Evolutionary conservation across 1,139 yeast genomes (phyloP).

Genomic region (Candida sanyaensis): DNA sequence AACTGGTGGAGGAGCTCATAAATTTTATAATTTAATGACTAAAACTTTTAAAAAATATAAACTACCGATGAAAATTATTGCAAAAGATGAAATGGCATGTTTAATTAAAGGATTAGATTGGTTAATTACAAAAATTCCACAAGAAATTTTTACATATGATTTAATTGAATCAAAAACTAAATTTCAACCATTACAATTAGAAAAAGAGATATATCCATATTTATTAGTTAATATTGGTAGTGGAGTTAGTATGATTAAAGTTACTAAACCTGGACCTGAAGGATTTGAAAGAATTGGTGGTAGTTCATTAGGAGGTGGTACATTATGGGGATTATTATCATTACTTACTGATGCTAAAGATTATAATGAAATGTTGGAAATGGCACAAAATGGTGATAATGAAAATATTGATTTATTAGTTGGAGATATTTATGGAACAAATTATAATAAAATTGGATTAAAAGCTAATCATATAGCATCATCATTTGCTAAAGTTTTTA

Average conservation of each 20-base stretch:
- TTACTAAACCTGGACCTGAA: conserved; percentile 73
- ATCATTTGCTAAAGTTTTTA: conserved; percentile 96
- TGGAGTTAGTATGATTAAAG: conserved; percentile 95
- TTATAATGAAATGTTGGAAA: conserved; percentile 91
- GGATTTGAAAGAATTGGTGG: conserved; percentile 91
- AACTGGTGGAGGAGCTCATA: conserved; percentile 98
- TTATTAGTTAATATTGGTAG: conserved; percentile 91
- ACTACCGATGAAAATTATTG: conserved; percentile 46
- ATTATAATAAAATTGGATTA: conserved; percentile 85
- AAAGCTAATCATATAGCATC: conserved; percentile 91
- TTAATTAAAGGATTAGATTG: conserved; percentile 89
- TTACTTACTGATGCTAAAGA: conserved; percentile 84
- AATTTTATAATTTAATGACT: conserved; percentile 69
- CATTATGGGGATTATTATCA: conserved; percentile 92
- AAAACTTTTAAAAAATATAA: conserved; percentile 50
- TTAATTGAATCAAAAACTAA: conserved; percentile 44
- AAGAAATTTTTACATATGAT: conserved; percentile 85
- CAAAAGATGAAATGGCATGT: conserved; percentile 94
- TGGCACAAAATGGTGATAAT: conserved; percentile 89
- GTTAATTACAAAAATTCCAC: conserved; percentile 83
- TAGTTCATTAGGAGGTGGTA: conserved; percentile 97
- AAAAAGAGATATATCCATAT: conserved; percentile 63
- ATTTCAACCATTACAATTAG: conserved; percentile 36
- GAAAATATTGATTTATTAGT: conserved; percentile 91
- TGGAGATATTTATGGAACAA: conserved; percentile 93